Conservation (phyloP, 2,329 filamentous ascomycete species). For the Sclerotinia glacialis region DNA sequence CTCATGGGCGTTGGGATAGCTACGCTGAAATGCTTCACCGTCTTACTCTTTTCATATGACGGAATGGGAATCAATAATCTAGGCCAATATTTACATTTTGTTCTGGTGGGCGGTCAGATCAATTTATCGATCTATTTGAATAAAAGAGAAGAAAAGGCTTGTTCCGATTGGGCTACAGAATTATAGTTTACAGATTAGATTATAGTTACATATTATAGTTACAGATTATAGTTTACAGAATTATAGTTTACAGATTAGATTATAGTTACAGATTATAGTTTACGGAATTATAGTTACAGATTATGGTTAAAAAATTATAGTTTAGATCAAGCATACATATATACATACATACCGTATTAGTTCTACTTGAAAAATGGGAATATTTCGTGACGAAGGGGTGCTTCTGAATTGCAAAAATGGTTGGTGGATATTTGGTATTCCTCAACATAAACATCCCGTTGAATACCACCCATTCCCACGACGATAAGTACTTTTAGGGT, state of each 20-base stretch:
- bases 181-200: too few species aligned
- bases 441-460: not conserved
- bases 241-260: too few species aligned
- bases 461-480: not conserved
- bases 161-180: not conserved
- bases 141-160: not conserved
- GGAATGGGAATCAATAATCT: not conserved
- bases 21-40: conserved; percentile 12
- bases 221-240: not conserved
- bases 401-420: not conserved
- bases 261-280: not conserved
- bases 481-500: not conserved
- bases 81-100: not conserved
- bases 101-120: conserved; percentile 7
- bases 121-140: not conserved
- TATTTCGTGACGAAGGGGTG: not conserved
- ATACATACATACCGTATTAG: too few species aligned
- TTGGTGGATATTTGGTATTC: conserved; percentile 4
- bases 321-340: too few species aligned
- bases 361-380: not conserved
- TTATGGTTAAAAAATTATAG: too few species aligned
- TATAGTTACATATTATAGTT: too few species aligned
- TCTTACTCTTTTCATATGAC: not conserved
- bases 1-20: conserved; percentile 3
- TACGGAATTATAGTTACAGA: too few species aligned